Evolutionary conservation across 2,329 filamentous ascomycete genomes (phyloP).

Genomic region (Bipolaris gigantea): DNA sequence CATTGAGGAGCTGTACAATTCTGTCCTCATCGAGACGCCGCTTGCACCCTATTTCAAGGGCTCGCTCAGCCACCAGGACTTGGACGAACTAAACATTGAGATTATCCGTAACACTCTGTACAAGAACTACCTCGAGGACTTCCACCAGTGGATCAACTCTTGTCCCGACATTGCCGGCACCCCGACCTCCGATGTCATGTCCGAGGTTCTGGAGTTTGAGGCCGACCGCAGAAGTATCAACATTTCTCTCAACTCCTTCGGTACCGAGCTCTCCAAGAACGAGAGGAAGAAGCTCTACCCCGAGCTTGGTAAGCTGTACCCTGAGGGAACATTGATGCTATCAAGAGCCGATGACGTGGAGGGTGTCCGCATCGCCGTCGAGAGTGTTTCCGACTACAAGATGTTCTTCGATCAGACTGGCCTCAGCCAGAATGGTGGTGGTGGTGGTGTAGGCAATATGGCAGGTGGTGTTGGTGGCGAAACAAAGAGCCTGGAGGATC

Average conservation of each 20-base stretch:
- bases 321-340: conserved; percentile 92
- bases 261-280: conserved; percentile 89
- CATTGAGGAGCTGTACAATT: conserved; percentile 98
- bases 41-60: conserved; percentile 97
- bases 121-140: conserved; percentile 99
- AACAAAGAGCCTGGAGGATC: conserved; percentile 87
- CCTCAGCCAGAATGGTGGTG: conserved; percentile 70
- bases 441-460: conserved; percentile 80
- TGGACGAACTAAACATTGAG: conserved; percentile 98
- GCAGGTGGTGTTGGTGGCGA: conserved; percentile 76
- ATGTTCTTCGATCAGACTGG: conserved; percentile 92
- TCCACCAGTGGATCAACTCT: conserved; percentile 90
- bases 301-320: conserved; percentile 85
- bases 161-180: conserved; percentile 84
- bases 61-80: conserved; percentile 90
- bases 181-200: conserved; percentile 92
- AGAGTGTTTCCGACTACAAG: conserved; percentile 92
- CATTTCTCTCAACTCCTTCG: conserved; percentile 98
- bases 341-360: conserved; percentile 94
- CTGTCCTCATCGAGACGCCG: conserved; percentile 93
- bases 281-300: conserved; percentile 97
- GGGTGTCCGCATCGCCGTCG: conserved; percentile 88
- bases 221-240: conserved; percentile 96
- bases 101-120: conserved; percentile 98
- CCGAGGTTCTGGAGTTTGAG: conserved; percentile 93